Evolutionary conservation across 176 grass and related monocot species (phyloP).

Genomic region (Avena atlantica): DNA sequence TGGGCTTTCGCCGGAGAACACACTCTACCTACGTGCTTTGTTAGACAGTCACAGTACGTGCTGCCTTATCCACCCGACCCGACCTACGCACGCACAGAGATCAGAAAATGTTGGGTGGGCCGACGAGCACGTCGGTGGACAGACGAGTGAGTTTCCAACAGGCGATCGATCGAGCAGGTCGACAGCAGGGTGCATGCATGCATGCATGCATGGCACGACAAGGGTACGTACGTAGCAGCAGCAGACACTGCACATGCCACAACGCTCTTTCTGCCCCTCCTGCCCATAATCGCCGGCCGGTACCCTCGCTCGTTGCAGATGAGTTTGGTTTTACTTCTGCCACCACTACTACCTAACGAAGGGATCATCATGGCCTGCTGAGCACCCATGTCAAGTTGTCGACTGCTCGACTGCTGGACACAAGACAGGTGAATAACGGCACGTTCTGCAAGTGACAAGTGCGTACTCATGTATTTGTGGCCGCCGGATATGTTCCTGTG

Average conservation of each 20-base stretch:
- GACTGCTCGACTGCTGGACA: neutral
- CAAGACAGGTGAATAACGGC: neutral
- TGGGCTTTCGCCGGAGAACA: neutral
- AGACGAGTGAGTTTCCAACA: neutral
- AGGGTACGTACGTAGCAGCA: neutral
- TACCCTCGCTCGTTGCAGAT: neutral
- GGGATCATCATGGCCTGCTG: constrained; percentile 10
- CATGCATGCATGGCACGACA: constrained; percentile 1
- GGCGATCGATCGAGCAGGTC: neutral
- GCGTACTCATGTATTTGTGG: neutral
- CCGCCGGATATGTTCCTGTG: neutral
- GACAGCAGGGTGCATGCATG: constrained; percentile 36
- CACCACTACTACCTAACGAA: neutral
- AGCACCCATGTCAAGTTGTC: constrained; percentile 28
- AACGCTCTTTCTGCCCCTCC: constrained; percentile 28
- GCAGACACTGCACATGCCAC: constrained; percentile 46
- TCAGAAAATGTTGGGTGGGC: neutral
- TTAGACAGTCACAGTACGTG: neutral
- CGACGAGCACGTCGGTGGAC: neutral
- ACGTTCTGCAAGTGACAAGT: neutral
- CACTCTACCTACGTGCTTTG: neutral
- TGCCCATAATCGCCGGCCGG: constrained; percentile 26
- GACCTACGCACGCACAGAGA: neutral
- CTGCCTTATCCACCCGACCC: too few relatives aligned
- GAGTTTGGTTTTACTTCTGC: neutral